Conservation (phyloP, 441 rosid species). For the Breynia disticha region DNA sequence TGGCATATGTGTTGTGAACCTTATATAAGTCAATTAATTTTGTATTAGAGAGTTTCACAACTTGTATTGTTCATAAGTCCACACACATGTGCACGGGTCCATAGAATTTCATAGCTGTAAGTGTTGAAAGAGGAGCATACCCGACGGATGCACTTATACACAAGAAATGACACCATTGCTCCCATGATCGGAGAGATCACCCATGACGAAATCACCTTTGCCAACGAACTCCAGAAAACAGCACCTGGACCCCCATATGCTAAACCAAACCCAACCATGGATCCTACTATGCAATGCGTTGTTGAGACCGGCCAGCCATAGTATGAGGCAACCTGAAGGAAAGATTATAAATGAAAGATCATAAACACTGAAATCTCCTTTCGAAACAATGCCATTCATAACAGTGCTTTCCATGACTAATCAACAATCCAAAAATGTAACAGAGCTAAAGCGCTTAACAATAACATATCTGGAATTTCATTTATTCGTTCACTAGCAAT, state of each 20-base stretch:
- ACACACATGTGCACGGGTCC: too few relatives aligned
- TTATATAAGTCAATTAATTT: too few relatives aligned
- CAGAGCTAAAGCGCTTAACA: too few relatives aligned
- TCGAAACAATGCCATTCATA: background rate
- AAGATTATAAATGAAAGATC: slow-evolving; percentile 8
- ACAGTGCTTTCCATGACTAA: too few relatives aligned
- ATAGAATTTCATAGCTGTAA: too few relatives aligned
- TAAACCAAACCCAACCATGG: slow-evolving; percentile 98
- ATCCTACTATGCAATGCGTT: slow-evolving; percentile 92
- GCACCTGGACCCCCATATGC: slow-evolving; percentile 90
- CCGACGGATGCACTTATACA: slow-evolving; percentile 92
- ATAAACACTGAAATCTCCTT: background rate
- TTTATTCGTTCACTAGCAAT: too few relatives aligned
- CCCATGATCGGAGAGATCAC: slow-evolving; percentile 89
- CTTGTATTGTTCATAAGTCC: too few relatives aligned
- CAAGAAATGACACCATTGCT: slow-evolving; percentile 79
- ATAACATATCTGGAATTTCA: too few relatives aligned
- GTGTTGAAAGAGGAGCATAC: slow-evolving; percentile 35
- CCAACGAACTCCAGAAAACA: slow-evolving; percentile 92
- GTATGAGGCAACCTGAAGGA: slow-evolving; percentile 73
- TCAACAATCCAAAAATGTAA: too few relatives aligned
- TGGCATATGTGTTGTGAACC: too few relatives aligned
- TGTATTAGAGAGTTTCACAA: too few relatives aligned
- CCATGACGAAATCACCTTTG: slow-evolving; percentile 91
- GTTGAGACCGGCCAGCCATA: slow-evolving; percentile 98